These are phyloP conservation scores for Paracamarosporium sp. DNA, from an alignment of 2,329 filamentous ascomycete genomes.

Conservation along the genomic window DNA sequence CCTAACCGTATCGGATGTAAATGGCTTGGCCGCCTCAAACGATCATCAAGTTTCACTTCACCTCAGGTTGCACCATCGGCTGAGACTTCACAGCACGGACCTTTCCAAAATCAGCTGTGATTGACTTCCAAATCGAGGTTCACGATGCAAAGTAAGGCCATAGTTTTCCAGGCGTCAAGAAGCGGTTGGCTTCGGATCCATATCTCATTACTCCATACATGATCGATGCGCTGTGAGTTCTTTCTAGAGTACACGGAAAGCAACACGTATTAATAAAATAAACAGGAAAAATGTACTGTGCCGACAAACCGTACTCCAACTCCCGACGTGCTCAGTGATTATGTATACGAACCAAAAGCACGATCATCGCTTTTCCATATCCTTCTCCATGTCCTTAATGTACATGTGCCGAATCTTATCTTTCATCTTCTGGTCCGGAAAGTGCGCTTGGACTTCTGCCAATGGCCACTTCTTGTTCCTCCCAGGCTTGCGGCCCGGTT, in stretches of 20 bases:
- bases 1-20: background rate
- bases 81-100: constrained; percentile 22
- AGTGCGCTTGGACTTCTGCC: constrained; percentile 27
- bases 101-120: constrained; percentile 14
- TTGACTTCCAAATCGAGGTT: constrained; percentile 5
- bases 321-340: constrained; percentile 10
- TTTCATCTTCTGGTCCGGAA: constrained; percentile 30
- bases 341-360: constrained; percentile 1
- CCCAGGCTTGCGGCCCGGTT: constrained; percentile 34
- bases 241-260: constrained; percentile 32
- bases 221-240: constrained; percentile 22
- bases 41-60: constrained; percentile 14
- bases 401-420: constrained; percentile 36
- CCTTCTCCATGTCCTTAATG: constrained; percentile 22
- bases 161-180: background rate
- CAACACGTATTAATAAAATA: constrained; percentile 21
- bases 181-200: background rate
- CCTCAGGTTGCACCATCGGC: constrained; percentile 20
- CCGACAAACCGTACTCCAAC: constrained; percentile 13
- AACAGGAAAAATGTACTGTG: constrained; percentile 18
- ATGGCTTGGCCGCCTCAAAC: background rate
- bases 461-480: constrained; percentile 32
- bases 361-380: constrained; percentile 11
- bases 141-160: background rate
- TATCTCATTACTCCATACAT: constrained; percentile 33